These are phyloP conservation scores for Suillus fuscotomentosus DNA, from an alignment of 768 basidiomycete species.

Conservation along the genomic window DNA sequence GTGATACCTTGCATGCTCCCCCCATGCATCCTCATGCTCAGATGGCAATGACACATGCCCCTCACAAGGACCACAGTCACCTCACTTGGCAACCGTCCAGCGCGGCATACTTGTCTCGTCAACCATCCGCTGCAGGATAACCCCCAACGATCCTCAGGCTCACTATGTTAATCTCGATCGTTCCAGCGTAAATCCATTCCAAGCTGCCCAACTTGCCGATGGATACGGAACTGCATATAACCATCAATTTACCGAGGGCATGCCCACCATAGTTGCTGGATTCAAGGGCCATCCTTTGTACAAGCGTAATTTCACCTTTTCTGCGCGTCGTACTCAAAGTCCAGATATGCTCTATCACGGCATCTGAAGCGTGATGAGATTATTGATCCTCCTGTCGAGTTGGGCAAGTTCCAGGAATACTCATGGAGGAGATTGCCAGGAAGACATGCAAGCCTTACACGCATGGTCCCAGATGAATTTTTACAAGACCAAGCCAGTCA, in stretches of 20 bases:
- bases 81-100: slow-evolving; percentile 22
- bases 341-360: slow-evolving; percentile 78
- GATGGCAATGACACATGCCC: slow-evolving; percentile 18
- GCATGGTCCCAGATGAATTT: slow-evolving; percentile 80
- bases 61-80: slow-evolving; percentile 27
- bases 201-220: slow-evolving; percentile 21
- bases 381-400: slow-evolving; percentile 74
- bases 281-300: slow-evolving; percentile 97
- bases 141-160: slow-evolving; percentile 23
- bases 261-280: slow-evolving; percentile 87
- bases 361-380: slow-evolving; percentile 89
- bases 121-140: slow-evolving; percentile 15
- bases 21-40: slow-evolving; percentile 5
- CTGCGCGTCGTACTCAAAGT: slow-evolving; percentile 5
- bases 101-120: slow-evolving; percentile 18
- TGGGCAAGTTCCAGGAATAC: slow-evolving; percentile 87
- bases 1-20: slow-evolving; percentile 17
- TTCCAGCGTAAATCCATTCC: slow-evolving; percentile 71
- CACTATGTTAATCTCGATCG: slow-evolving; percentile 66
- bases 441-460: slow-evolving; percentile 86
- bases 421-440: slow-evolving; percentile 41
- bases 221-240: slow-evolving; percentile 77
- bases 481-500: slow-evolving; percentile 76
- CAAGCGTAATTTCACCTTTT: slow-evolving; percentile 24
- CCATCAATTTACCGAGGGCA: slow-evolving; percentile 80